Percentiles rank a stretch among this genome's conserved stretches.
Evolutionary conservation across 2,329 filamentous ascomycete genomes (phyloP).

Genomic region (Magnaporthales sp.): DNA sequence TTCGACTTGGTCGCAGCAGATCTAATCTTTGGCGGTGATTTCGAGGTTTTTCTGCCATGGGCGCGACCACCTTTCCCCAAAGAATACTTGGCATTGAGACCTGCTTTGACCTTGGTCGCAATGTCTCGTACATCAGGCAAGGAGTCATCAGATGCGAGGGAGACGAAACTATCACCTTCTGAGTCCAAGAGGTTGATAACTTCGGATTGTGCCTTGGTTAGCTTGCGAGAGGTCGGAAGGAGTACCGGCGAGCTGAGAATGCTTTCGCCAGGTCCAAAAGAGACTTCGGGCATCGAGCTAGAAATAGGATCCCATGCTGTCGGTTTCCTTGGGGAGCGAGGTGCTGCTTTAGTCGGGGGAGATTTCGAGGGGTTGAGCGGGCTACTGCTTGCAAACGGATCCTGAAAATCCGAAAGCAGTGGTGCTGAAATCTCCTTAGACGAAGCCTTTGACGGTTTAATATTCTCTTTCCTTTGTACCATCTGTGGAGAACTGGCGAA

Average conservation of each 20-base stretch:
- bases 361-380: conserved; percentile 7
- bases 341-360: background rate
- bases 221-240: conserved; percentile 5
- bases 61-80: conserved; percentile 13
- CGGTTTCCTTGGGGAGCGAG: conserved; percentile 15
- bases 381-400: conserved; percentile 12
- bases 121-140: conserved; percentile 38
- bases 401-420: background rate
- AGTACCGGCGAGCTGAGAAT: background rate
- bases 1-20: background rate
- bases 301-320: conserved; percentile 42
- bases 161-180: conserved; percentile 10
- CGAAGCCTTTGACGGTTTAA: background rate
- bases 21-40: background rate
- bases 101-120: conserved; percentile 6
- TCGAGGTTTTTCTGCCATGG: background rate
- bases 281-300: conserved; percentile 38
- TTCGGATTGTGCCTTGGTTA: conserved; percentile 11
- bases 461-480: conserved; percentile 8
- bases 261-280: background rate
- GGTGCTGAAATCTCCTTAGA: background rate
- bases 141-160: conserved; percentile 31
- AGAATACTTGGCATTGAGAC: conserved; percentile 11
- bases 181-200: conserved; percentile 28
- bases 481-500: conserved; percentile 1